A percentile compares a stretch with the other conserved stretches of the same genome.
Conservation (phyloP, 225 moss, liverwort and hornwort species). For the Bryum argenteum region DNA sequence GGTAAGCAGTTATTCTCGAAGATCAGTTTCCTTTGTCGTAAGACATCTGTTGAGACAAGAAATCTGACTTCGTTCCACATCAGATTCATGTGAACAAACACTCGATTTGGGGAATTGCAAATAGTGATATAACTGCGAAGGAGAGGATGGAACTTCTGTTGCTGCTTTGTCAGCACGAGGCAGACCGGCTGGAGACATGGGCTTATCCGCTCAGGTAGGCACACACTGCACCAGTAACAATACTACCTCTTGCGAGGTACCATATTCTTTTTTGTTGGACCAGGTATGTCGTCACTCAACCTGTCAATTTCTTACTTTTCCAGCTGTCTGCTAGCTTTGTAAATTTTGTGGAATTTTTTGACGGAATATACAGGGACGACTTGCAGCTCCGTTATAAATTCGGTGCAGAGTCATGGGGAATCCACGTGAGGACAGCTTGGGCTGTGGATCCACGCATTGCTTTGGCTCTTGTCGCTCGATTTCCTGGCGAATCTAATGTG, state of each 20-base stretch:
- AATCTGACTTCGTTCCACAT: conserved; percentile 18
- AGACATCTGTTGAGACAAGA: conserved; percentile 3
- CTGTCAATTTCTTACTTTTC: conserved; percentile 4
- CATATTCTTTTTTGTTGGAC: conserved; percentile 3
- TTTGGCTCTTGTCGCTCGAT: conserved; percentile 74
- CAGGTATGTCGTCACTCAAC: neutral
- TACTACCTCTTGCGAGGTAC: neutral
- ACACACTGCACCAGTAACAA: conserved; percentile 9
- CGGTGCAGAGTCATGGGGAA: conserved; percentile 63
- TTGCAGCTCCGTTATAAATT: conserved; percentile 57
- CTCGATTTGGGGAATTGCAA: conserved; percentile 54
- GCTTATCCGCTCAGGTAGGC: conserved; percentile 75
- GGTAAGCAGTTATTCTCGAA: conserved; percentile 26
- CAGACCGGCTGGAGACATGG: conserved; percentile 88
- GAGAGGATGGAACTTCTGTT: conserved; percentile 67
- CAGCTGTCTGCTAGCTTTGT: conserved; percentile 2
- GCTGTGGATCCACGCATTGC: conserved; percentile 74
- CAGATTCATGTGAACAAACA: conserved; percentile 35
- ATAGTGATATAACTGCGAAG: conserved; percentile 47
- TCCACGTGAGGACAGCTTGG: conserved; percentile 78
- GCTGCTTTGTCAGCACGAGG: conserved; percentile 78
- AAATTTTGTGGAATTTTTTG: neutral
- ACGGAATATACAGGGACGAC: conserved; percentile 38
- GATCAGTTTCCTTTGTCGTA: neutral
- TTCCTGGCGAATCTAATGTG: conserved; percentile 59